A percentile compares a stretch with the other conserved stretches of the same genome.
phyloP scores from a whole-genome alignment of 257 asterid genomes.

The Salvia miltiorrhiza region DNA sequence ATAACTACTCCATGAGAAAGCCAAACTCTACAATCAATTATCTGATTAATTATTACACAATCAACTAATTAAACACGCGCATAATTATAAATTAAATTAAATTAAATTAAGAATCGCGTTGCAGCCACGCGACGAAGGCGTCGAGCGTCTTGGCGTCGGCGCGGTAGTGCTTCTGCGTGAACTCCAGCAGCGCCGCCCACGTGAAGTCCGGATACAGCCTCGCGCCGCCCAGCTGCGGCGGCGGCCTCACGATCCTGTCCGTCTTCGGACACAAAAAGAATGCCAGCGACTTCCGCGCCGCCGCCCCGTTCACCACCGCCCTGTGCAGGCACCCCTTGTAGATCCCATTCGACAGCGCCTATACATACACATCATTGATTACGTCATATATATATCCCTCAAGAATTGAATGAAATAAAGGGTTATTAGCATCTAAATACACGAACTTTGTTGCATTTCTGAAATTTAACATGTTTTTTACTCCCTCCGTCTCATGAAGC shows the following conservation, averaged over 20 bases:
- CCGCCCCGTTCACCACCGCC: constrained; percentile 56
- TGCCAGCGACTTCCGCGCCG: constrained; percentile 63
- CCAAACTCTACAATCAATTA: no score
- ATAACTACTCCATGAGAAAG: no score
- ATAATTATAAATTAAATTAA: no score
- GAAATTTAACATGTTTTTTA: no score
- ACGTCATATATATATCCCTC: no score
- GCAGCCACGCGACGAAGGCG: constrained; percentile 60
- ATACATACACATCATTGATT: not conserved
- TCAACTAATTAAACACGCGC: no score
- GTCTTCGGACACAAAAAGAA: constrained; percentile 64
- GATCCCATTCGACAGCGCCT: constrained; percentile 81
- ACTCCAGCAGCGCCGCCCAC: constrained; percentile 59
- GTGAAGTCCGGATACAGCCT: constrained; percentile 72
- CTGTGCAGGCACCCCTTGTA: constrained; percentile 85
- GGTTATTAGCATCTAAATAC: no score
- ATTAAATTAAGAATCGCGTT: not conserved
- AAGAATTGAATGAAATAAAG: no score
- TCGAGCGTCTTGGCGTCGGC: constrained; percentile 80
- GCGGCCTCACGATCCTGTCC: constrained; percentile 64
- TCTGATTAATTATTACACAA: not conserved
- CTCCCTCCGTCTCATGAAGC: no score
- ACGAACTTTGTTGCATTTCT: no score
- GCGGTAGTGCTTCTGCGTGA: constrained; percentile 77
- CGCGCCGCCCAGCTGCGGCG: constrained; percentile 37